A percentile compares a stretch with the other conserved stretches of the same genome.
phyloP scores from a whole-genome alignment of 139 green algal genomes.

The Micractinium sp. region DNA sequence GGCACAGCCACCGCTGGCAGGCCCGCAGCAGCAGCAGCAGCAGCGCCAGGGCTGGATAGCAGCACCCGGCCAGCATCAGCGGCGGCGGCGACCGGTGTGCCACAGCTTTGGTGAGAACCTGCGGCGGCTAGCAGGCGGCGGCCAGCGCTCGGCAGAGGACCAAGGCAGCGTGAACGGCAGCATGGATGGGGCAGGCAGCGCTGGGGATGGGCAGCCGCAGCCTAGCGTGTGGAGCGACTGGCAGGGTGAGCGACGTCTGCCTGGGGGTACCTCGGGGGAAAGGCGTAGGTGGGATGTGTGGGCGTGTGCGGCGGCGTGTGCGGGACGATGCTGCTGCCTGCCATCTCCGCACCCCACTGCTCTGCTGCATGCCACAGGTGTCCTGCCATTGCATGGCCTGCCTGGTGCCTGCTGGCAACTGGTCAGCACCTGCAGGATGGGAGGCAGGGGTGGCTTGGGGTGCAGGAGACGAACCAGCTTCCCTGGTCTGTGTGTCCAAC shows the following conservation, averaged over 20 bases:
- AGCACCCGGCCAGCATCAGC: neutral
- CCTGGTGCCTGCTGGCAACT: too few species aligned
- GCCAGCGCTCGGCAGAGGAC: neutral
- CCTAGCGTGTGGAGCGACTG: slow-evolving; percentile 31
- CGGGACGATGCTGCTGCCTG: neutral
- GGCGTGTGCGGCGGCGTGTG: neutral
- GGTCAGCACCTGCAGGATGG: too few species aligned
- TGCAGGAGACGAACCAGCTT: too few species aligned
- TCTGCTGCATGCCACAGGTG: too few species aligned
- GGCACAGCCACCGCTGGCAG: neutral
- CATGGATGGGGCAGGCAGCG: neutral
- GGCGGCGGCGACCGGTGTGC: neutral
- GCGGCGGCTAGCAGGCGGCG: neutral
- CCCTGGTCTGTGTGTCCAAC: too few species aligned
- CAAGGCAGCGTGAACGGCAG: neutral
- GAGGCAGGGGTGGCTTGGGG: too few species aligned
- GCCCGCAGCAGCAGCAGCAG: neutral
- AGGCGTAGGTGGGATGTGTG: neutral
- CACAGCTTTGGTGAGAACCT: slow-evolving; percentile 4
- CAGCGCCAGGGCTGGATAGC: neutral
- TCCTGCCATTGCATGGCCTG: too few species aligned
- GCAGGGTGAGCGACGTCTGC: neutral
- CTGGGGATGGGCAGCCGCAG: neutral
- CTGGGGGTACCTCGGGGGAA: too few species aligned
- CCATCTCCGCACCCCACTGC: too few species aligned